A percentile compares a stretch with the other conserved stretches of the same genome.
phyloP scores from a whole-genome alignment of 2,329 filamentous ascomycete species.

The Ramularia collo-cygni region DNA sequence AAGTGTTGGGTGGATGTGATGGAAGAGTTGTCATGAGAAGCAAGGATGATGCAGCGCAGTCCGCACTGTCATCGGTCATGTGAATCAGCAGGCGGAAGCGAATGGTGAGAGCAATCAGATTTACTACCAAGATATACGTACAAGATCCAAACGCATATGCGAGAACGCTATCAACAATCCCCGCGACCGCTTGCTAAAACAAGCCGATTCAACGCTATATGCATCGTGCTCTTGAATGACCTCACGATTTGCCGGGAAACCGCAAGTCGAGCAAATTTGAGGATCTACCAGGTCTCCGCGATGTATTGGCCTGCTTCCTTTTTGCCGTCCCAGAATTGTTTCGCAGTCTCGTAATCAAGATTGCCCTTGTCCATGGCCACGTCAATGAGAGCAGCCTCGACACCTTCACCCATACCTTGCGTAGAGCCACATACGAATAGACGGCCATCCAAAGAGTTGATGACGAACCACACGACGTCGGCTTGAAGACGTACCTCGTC shows the following conservation, averaged over 20 bases:
- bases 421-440: conserved; percentile 95
- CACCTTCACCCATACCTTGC: conserved; percentile 96
- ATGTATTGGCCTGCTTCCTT: conserved; percentile 92
- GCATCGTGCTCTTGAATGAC: background rate
- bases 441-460: conserved; percentile 90
- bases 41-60: too few relatives aligned
- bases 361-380: conserved; percentile 92
- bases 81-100: too few relatives aligned
- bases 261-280: too few relatives aligned
- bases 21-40: too few relatives aligned
- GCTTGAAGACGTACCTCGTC: conserved; percentile 88
- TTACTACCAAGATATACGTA: conserved; percentile 4
- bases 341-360: conserved; percentile 71
- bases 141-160: conserved; percentile 5
- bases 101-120: conserved; percentile 1
- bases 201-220: background rate
- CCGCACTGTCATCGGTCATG: too few relatives aligned
- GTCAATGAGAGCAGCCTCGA: conserved; percentile 78
- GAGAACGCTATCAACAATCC: conserved; percentile 14
- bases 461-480: conserved; percentile 96
- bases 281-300: conserved; percentile 54
- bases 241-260: too few relatives aligned
- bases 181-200: conserved; percentile 1
- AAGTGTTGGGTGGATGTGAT: too few relatives aligned
- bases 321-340: conserved; percentile 85